phyloP scores from a whole-genome alignment of 2,329 filamentous ascomycete species.

The Teratosphaeria zuluensis region DNA sequence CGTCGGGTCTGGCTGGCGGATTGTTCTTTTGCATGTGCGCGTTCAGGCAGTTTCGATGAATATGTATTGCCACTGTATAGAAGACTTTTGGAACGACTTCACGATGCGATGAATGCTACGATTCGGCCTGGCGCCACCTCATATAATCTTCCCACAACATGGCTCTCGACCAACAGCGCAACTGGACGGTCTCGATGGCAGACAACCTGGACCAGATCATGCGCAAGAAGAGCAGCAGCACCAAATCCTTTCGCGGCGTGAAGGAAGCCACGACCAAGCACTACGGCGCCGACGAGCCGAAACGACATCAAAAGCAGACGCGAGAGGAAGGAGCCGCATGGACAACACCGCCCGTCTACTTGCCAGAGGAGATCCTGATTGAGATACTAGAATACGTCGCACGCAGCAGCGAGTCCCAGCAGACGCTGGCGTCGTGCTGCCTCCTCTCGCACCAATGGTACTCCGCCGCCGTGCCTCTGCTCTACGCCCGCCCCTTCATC shows the following conservation, averaged over 20 bases:
- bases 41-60: background rate
- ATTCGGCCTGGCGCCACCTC: background rate
- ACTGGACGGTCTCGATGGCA: constrained; percentile 28
- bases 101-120: background rate
- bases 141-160: constrained; percentile 8
- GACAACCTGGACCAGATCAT: constrained; percentile 22
- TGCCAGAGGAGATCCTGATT: constrained; percentile 47
- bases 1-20: background rate
- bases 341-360: constrained; percentile 24
- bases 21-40: background rate
- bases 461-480: constrained; percentile 37
- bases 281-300: background rate
- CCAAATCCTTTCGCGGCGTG: background rate
- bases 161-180: constrained; percentile 26
- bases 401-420: constrained; percentile 32
- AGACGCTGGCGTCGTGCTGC: constrained; percentile 42
- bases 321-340: background rate
- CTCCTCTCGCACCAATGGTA: constrained; percentile 50
- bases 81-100: background rate
- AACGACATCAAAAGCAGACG: background rate
- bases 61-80: background rate
- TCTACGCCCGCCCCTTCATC: constrained; percentile 46
- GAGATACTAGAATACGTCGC: constrained; percentile 39
- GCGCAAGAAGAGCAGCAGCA: background rate
- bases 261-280: background rate